These are phyloP conservation scores for Melampsora abietis-canadensis DNA, from an alignment of 1,284 basidiomycete genomes.

Conservation along the genomic window DNA sequence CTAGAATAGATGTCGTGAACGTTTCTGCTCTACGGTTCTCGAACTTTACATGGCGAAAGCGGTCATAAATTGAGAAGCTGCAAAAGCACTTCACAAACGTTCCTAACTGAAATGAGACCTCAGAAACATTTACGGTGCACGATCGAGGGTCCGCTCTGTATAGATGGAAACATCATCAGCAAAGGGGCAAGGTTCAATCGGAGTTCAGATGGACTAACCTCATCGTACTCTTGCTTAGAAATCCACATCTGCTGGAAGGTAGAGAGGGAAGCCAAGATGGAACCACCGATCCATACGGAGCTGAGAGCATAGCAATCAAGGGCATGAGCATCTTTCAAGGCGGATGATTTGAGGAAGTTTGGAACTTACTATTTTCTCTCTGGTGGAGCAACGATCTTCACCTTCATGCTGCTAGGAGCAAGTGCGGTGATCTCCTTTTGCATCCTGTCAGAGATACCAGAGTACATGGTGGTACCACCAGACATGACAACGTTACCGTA, in stretches of 20 bases:
- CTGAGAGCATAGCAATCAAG: background rate
- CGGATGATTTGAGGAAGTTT: background rate
- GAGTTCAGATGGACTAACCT: constrained; percentile 12
- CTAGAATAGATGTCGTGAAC: too few relatives aligned
- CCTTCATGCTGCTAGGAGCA: constrained; percentile 78
- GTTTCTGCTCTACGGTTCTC: too few relatives aligned
- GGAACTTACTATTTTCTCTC: constrained; percentile 65
- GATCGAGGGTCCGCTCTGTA: constrained; percentile 40
- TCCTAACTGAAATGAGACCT: constrained; percentile 3
- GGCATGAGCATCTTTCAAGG: constrained; percentile 53
- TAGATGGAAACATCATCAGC: background rate
- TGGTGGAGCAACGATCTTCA: constrained; percentile 83
- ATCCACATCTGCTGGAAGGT: constrained; percentile 78
- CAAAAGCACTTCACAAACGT: too few relatives aligned
- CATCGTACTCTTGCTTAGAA: constrained; percentile 44
- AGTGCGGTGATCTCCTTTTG: constrained; percentile 92
- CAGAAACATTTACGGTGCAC: constrained; percentile 43
- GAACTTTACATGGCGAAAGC: too few relatives aligned
- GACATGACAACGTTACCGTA: constrained; percentile 93
- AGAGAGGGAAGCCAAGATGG: constrained; percentile 88
- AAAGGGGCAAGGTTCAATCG: background rate
- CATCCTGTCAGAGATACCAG: constrained; percentile 94
- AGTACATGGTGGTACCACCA: constrained; percentile 96
- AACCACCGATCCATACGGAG: constrained; percentile 98
- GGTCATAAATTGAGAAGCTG: too few relatives aligned